Evolutionary conservation across 805 yeast species (phyloP).

Genomic region (Myxozyma neglecta): DNA sequence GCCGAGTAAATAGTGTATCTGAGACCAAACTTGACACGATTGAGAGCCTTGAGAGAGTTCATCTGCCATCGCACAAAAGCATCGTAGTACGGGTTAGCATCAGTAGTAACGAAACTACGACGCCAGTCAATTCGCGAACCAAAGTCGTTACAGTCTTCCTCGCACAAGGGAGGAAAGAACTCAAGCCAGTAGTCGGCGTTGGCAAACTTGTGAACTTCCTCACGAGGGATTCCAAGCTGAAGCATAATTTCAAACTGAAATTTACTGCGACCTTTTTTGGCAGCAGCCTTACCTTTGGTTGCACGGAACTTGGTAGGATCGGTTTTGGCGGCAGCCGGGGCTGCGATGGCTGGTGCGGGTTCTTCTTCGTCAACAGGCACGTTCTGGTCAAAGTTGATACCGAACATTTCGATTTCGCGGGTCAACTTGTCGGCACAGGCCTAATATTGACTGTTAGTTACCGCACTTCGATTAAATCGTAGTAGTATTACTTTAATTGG

Average conservation of each 20-base stretch:
- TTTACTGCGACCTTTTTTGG: slow-evolving; percentile 91
- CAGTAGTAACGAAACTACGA: slow-evolving; percentile 92
- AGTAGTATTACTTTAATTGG: slow-evolving; percentile 57
- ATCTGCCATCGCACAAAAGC: slow-evolving; percentile 96
- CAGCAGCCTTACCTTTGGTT: slow-evolving; percentile 88
- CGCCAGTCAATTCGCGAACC: slow-evolving; percentile 99
- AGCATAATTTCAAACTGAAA: slow-evolving; percentile 96
- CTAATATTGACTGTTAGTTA: slow-evolving; percentile 32
- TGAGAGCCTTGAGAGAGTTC: slow-evolving; percentile 77
- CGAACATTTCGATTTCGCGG: slow-evolving; percentile 90
- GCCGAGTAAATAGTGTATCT: slow-evolving; percentile 96
- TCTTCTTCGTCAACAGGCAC: slow-evolving; percentile 53
- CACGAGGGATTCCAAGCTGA: slow-evolving; percentile 83
- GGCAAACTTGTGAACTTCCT: slow-evolving; percentile 83
- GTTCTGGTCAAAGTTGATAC: slow-evolving; percentile 58
- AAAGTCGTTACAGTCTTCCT: slow-evolving; percentile 71
- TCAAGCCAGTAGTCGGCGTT: slow-evolving; percentile 89
- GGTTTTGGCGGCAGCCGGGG: slow-evolving; percentile 30
- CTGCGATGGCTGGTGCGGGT: slow-evolving; percentile 33
- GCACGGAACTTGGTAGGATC: slow-evolving; percentile 91
- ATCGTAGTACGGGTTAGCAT: slow-evolving; percentile 91
- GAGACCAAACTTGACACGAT: slow-evolving; percentile 96
- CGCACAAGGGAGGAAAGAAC: slow-evolving; percentile 87
- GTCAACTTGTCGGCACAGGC: slow-evolving; percentile 94
- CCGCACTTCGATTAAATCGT: background rate